These are phyloP conservation scores for Tricholoma furcatifolium DNA, from an alignment of 768 basidiomycete genomes.

Conservation along the genomic window DNA sequence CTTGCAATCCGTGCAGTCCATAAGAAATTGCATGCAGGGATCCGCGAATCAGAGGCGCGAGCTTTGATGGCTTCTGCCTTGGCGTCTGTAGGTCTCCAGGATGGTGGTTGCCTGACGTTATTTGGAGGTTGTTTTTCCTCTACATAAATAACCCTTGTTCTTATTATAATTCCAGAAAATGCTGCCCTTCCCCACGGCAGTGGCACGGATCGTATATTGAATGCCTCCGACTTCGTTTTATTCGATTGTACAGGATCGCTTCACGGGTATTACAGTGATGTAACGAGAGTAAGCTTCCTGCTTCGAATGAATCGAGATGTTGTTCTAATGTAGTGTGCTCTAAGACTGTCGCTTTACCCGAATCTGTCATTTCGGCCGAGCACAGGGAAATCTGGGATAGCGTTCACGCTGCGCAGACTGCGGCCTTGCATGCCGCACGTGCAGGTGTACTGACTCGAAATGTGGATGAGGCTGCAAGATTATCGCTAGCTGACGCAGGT, in stretches of 20 bases:
- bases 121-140: constrained; percentile 64
- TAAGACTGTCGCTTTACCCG: constrained; percentile 65
- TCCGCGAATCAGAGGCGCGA: constrained; percentile 70
- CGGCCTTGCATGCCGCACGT: constrained; percentile 46
- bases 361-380: constrained; percentile 49
- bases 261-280: constrained; percentile 75
- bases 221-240: constrained; percentile 60
- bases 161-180: constrained; percentile 51
- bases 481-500: constrained; percentile 38
- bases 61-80: constrained; percentile 59
- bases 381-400: constrained; percentile 62
- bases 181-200: constrained; percentile 85
- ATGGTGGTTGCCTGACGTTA: constrained; percentile 62
- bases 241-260: constrained; percentile 74
- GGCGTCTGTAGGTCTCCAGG: constrained; percentile 53
- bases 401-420: constrained; percentile 62
- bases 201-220: constrained; percentile 65
- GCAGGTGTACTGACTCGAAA: constrained; percentile 48
- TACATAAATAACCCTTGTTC: background rate
- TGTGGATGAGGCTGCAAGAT: constrained; percentile 65
- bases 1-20: constrained; percentile 70
- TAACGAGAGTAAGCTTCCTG: constrained; percentile 58
- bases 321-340: background rate
- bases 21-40: constrained; percentile 61
- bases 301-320: background rate